These are phyloP conservation scores for Naganishia vaughanmartiniae DNA, from an alignment of 768 basidiomycete genomes.

Conservation along the genomic window DNA sequence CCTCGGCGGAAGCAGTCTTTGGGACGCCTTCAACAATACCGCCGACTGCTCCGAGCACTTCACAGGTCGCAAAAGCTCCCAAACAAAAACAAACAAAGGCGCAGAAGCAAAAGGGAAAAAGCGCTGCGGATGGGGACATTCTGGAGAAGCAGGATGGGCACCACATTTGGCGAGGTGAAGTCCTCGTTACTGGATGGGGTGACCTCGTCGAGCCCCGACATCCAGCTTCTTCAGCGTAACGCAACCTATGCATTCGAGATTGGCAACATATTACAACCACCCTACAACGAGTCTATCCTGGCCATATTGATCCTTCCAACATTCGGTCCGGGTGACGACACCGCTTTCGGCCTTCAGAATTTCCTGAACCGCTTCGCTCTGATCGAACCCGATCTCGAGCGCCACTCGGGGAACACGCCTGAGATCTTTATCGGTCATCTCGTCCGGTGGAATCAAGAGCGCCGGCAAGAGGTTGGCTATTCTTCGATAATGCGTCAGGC, in stretches of 20 bases:
- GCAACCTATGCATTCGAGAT: background rate
- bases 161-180: conserved; percentile 1
- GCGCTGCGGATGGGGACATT: background rate
- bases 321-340: conserved; percentile 58
- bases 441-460: conserved; percentile 53
- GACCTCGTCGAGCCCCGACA: background rate
- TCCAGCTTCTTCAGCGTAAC: background rate
- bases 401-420: conserved; percentile 56
- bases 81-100: conserved; percentile 12
- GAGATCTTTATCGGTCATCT: conserved; percentile 23
- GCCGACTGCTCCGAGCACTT: background rate
- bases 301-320: conserved; percentile 80
- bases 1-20: background rate
- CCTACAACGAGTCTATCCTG: conserved; percentile 64
- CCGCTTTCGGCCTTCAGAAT: conserved; percentile 56
- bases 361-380: conserved; percentile 63
- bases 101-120: conserved; percentile 17
- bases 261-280: conserved; percentile 5
- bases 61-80: background rate
- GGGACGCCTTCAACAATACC: background rate
- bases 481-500: conserved; percentile 69
- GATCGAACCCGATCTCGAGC: conserved; percentile 74
- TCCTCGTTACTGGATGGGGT: conserved; percentile 16
- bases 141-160: conserved; percentile 12
- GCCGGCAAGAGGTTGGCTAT: conserved; percentile 65